A percentile compares a stretch with the other conserved stretches of the same genome.
Conservation (phyloP, 352 stramenopile species). For the Hyaloperonospora brassicae region DNA sequence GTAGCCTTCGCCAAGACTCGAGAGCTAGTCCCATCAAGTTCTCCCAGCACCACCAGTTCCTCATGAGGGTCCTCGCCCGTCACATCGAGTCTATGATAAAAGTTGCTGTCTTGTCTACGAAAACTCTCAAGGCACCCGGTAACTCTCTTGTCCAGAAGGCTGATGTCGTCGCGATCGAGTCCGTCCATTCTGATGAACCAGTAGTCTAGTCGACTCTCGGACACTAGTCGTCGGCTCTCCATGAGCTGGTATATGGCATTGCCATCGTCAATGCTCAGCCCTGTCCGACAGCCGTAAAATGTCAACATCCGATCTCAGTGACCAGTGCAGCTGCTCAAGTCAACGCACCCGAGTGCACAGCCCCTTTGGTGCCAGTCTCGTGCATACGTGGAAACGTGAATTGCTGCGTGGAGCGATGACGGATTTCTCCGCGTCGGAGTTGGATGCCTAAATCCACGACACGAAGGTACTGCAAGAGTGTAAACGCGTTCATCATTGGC, state of each 20-base stretch:
- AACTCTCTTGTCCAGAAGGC: conserved; percentile 44
- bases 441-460: conserved; percentile 56
- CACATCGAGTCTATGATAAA: conserved; percentile 43
- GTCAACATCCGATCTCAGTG: too few relatives aligned
- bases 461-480: conserved; percentile 43
- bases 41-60: conserved; percentile 26
- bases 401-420: conserved; percentile 33
- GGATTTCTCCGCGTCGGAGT: conserved; percentile 66
- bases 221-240: conserved; percentile 30
- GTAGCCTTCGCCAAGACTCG: conserved; percentile 14
- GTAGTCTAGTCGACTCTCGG: conserved; percentile 31
- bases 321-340: background rate
- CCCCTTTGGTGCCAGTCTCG: conserved; percentile 51
- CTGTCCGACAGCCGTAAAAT: conserved; percentile 9
- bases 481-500: background rate
- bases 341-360: conserved; percentile 40
- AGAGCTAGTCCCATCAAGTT: conserved; percentile 4
- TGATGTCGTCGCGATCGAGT: conserved; percentile 52
- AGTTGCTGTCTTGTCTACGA: conserved; percentile 27
- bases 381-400: conserved; percentile 48
- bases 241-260: conserved; percentile 51
- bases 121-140: conserved; percentile 37
- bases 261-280: conserved; percentile 67
- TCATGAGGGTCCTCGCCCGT: conserved; percentile 55
- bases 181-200: conserved; percentile 54